phyloP scores from a whole-genome alignment of 768 basidiomycete genomes.

The Bullera alba region DNA sequence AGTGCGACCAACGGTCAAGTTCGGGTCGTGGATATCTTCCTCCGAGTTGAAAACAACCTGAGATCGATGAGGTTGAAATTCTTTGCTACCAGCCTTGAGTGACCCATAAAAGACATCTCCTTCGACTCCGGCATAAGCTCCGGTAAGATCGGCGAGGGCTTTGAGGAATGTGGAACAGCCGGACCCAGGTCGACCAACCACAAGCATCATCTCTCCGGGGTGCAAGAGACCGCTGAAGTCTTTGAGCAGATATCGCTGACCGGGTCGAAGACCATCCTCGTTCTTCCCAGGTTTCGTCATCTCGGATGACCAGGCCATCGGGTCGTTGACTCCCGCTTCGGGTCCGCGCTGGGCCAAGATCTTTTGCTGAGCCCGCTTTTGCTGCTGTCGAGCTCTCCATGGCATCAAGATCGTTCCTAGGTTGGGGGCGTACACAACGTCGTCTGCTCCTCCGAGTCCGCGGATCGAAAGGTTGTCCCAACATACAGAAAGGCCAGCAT shows the following conservation, averaged over 20 bases:
- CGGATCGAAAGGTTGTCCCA: neutral
- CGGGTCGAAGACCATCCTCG: slow-evolving; percentile 18
- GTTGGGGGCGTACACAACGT: neutral
- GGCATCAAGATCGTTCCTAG: neutral
- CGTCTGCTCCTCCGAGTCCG: neutral
- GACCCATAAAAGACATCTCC: slow-evolving; percentile 68
- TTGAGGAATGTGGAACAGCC: slow-evolving; percentile 80
- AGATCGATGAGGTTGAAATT: slow-evolving; percentile 13
- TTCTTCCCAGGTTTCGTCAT: slow-evolving; percentile 14
- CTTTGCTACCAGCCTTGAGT: slow-evolving; percentile 22
- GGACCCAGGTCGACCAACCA: slow-evolving; percentile 70
- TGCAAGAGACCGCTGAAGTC: slow-evolving; percentile 56
- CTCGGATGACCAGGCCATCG: neutral
- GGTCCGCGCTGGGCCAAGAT: neutral
- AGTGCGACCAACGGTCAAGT: slow-evolving; percentile 35
- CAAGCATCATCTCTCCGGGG: slow-evolving; percentile 58
- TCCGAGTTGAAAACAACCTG: slow-evolving; percentile 31
- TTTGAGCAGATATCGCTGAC: slow-evolving; percentile 46
- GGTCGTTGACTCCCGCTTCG: neutral
- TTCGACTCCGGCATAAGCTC: slow-evolving; percentile 60
- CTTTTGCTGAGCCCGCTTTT: neutral
- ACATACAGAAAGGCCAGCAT: neutral
- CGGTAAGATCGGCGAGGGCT: slow-evolving; percentile 63
- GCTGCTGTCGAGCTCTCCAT: neutral
- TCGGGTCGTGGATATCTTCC: slow-evolving; percentile 34